Percentiles rank a stretch among this genome's conserved stretches.
Conservation (phyloP, 2,329 filamentous ascomycete genomes). For the Beauveria rudraprayagi region DNA sequence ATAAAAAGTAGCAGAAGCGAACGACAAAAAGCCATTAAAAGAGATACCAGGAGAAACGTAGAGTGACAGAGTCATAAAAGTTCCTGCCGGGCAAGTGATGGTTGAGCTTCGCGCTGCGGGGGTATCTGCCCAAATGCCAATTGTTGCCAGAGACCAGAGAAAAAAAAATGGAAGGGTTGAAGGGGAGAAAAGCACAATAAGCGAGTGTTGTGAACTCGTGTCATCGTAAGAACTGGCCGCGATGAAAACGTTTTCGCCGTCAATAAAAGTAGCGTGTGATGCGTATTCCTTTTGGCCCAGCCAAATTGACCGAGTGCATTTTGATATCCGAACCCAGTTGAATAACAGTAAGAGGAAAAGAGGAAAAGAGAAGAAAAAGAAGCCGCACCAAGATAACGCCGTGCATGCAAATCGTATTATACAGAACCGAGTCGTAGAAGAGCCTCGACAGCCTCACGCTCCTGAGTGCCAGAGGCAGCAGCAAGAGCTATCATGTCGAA, state of each 20-base stretch:
- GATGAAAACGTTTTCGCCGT: not conserved
- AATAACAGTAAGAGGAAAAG: constrained; percentile 10
- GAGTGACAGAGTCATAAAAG: not conserved
- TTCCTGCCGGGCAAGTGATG: constrained; percentile 1
- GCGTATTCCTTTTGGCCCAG: constrained; percentile 23
- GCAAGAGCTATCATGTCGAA: constrained; percentile 45
- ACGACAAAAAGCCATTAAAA: constrained; percentile 4
- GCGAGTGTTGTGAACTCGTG: constrained; percentile 5
- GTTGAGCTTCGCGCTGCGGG: constrained; percentile 10
- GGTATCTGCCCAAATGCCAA: constrained; percentile 13
- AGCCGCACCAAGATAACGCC: constrained; percentile 36
- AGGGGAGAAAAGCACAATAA: not conserved
- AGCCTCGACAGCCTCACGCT: constrained; percentile 75
- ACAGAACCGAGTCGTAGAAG: constrained; percentile 74
- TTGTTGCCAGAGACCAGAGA: not conserved
- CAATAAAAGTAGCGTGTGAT: constrained; percentile 15
- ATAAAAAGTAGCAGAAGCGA: constrained; percentile 9
- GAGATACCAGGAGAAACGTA: constrained; percentile 4
- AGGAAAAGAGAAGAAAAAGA: constrained; percentile 1
- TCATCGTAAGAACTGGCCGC: constrained; percentile 7
- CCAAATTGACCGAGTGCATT: constrained; percentile 13
- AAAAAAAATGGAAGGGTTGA: not conserved
- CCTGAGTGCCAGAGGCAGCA: constrained; percentile 56
- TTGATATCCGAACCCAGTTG: constrained; percentile 16
- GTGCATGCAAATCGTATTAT: constrained; percentile 49